Evolutionary conservation across 2,329 filamentous ascomycete genomes (phyloP).

Genomic region (Exserohilum turcica): DNA sequence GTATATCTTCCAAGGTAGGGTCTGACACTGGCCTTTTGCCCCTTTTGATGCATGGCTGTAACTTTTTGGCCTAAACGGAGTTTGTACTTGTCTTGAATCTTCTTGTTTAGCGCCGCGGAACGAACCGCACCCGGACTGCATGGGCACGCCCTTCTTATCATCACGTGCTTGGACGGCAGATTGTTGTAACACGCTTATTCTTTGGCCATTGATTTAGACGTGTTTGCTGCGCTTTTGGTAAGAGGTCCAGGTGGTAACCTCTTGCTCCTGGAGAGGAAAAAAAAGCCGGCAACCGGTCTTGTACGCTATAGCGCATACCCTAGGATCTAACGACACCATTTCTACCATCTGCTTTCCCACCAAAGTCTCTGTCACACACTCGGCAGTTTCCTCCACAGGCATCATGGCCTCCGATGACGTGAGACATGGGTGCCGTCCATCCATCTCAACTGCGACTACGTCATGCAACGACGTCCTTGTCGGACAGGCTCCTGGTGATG

Average conservation of each 20-base stretch:
- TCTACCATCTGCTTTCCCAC: background rate
- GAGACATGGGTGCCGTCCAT: background rate
- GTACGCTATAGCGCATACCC: constrained; percentile 1
- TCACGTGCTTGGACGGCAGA: constrained; percentile 3
- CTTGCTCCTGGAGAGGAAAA: background rate
- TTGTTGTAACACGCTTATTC: background rate
- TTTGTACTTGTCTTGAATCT: background rate
- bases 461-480: constrained; percentile 25
- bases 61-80: background rate
- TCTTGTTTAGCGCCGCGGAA: constrained; percentile 5
- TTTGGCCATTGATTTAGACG: constrained; percentile 10
- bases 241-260: constrained; percentile 1
- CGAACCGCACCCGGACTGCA: background rate
- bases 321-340: constrained; percentile 12
- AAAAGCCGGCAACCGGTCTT: constrained; percentile 4
- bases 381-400: background rate
- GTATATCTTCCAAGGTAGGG: constrained; percentile 26
- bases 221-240: background rate
- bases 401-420: background rate
- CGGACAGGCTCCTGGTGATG: constrained; percentile 9
- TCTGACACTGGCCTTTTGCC: constrained; percentile 9
- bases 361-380: background rate
- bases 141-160: background rate
- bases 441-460: constrained; percentile 10
- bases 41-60: constrained; percentile 4